Evolutionary conservation across 108 stramenopile species (phyloP), one percentile per base, ranked within the genome.

Genomic region (Epithemia pelagica): DNA sequence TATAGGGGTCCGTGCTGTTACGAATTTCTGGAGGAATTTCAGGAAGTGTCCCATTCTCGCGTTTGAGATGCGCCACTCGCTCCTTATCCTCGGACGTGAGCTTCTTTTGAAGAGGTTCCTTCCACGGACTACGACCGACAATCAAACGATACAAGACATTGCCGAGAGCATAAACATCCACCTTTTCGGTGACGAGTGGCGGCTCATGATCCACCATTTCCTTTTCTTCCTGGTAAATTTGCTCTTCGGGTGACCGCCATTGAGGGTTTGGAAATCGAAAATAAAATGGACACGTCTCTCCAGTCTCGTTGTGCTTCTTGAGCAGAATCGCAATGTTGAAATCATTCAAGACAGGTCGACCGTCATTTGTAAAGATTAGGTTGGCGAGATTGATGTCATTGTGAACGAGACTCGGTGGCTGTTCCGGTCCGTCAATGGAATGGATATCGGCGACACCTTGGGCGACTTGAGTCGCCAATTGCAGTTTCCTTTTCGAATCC

Each of bases 281-380:
- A 25, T 64, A 84, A 71, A 92, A 92, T 23, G 74, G 76, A 72
- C 91, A 92, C 5, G 61, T 29, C 26, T 61, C 61, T 2, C 26
- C 26, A 61, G 61, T 61, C 63, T 33, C 66, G 26, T 52, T 64
- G 59, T 84, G 71, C 15, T 29, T 54, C 57, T 65, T 79, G n/a
- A 86, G 67, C 67, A 90, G 86, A 46, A 88, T 83, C 10, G 86
- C 91, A 68, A 88, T 86, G 63, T 92, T 92, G 61, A 89, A 92
- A 67, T 92, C 91, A 56, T 89, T 92, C 54, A 92, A 69, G 61
- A 87, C 87, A 32, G 88, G 88, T 7, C 61, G 61, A 52, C 37
- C 51, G 18, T 54, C 32, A 10, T 70, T 70, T 56, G 64, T 66
- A 59, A 79, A 68, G 18, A 79, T 72, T 54, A 82, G 68, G 62